Percentiles rank a stretch among this genome's conserved stretches.
Conservation (phyloP, 2,329 filamentous ascomycete genomes). For the Phyllosticta paracitricarpa region DNA sequence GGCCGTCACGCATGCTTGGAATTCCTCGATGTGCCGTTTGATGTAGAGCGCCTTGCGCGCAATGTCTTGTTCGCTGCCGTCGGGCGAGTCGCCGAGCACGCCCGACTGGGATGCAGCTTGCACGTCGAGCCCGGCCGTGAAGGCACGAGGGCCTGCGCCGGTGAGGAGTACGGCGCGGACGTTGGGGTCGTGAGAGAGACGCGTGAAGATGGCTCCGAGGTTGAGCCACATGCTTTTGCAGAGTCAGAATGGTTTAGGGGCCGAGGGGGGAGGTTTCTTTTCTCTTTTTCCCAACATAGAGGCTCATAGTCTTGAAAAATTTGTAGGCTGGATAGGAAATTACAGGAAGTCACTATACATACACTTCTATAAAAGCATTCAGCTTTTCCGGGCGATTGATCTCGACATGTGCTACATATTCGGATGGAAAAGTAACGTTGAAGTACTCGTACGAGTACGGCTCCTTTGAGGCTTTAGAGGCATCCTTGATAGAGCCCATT, state of each 20-base stretch:
- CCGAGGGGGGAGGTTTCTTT: background rate
- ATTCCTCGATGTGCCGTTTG: constrained; percentile 62
- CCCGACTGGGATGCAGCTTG: constrained; percentile 52
- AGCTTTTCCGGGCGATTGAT: constrained; percentile 81
- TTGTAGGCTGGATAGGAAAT: background rate
- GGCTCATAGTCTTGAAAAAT: background rate
- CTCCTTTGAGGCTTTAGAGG: constrained; percentile 11
- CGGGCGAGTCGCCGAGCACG: constrained; percentile 27
- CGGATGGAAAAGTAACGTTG: constrained; percentile 59
- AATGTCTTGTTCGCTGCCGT: background rate
- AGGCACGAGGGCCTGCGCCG: constrained; percentile 72
- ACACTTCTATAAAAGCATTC: constrained; percentile 72
- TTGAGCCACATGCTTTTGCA: constrained; percentile 67
- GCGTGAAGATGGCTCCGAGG: constrained; percentile 60
- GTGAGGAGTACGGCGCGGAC: constrained; percentile 72
- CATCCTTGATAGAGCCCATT: background rate
- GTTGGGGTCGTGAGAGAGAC: constrained; percentile 60
- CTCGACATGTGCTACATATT: constrained; percentile 79
- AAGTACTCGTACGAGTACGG: constrained; percentile 53
- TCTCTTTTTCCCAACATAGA: background rate
- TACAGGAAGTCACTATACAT: background rate
- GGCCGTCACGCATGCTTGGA: constrained; percentile 67
- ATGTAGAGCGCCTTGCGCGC: constrained; percentile 3
- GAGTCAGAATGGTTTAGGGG: background rate
- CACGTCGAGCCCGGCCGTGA: constrained; percentile 80